Percentiles rank a stretch among this genome's conserved stretches.
Evolutionary conservation across 2,329 filamentous ascomycete genomes (phyloP).

Genomic region (Sarocladium kiliense): DNA sequence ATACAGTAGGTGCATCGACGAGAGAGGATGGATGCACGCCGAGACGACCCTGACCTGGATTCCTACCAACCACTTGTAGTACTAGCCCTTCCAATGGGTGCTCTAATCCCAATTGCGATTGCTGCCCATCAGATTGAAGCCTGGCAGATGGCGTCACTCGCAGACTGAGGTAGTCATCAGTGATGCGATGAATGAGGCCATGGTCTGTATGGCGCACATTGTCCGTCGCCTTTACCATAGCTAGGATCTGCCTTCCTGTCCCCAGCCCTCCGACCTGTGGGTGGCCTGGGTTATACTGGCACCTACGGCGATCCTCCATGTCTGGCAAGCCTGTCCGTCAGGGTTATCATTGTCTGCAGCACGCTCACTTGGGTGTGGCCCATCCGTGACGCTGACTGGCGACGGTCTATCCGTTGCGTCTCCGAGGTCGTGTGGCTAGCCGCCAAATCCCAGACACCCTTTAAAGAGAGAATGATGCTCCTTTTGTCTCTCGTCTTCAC

Average conservation of each 20-base stretch:
- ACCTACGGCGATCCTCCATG: neutral
- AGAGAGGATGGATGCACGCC: neutral
- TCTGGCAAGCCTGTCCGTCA: slow-evolving; percentile 1
- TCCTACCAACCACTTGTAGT: neutral
- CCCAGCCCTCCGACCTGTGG: too few species aligned
- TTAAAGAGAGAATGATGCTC: neutral
- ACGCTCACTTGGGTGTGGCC: neutral
- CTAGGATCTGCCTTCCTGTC: too few species aligned
- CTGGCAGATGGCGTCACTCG: too few species aligned
- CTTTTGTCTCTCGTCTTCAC: neutral
- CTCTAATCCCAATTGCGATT: too few species aligned
- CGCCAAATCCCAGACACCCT: slow-evolving; percentile 4
- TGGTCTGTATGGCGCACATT: too few species aligned
- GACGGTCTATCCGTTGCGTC: neutral
- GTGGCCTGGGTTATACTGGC: neutral
- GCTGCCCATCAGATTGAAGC: too few species aligned
- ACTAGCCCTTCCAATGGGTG: too few species aligned
- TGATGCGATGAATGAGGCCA: too few species aligned
- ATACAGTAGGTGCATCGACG: neutral
- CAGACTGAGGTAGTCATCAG: too few species aligned
- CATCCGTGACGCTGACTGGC: neutral
- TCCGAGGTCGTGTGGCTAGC: slow-evolving; percentile 3
- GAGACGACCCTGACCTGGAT: slow-evolving; percentile 1
- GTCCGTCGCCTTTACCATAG: too few species aligned
- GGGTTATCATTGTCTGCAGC: slow-evolving; percentile 6